These are phyloP conservation scores for Plasmodium fragile DNA, from an alignment of 169 alveolate species.

Conservation along the genomic window DNA sequence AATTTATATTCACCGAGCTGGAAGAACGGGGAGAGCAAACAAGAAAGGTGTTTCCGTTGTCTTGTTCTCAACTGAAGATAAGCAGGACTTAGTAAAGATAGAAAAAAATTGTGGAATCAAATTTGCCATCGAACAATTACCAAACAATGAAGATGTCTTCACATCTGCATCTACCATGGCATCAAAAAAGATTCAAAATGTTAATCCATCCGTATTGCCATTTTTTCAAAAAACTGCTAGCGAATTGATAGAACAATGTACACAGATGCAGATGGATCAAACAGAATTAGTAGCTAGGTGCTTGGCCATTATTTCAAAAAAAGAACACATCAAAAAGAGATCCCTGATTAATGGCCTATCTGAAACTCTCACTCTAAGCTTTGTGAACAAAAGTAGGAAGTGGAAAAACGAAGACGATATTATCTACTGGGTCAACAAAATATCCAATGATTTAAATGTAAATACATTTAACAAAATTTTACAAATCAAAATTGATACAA, in stretches of 20 bases:
- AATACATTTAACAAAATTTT: constrained; percentile 53
- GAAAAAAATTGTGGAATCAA: constrained; percentile 70
- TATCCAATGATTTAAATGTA: constrained; percentile 56
- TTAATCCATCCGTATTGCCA: constrained; percentile 33
- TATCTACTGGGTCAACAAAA: constrained; percentile 61
- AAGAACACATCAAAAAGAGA: constrained; percentile 56
- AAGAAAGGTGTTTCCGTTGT: constrained; percentile 81
- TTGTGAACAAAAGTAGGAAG: constrained; percentile 50
- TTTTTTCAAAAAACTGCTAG: constrained; percentile 58
- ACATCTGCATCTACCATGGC: constrained; percentile 33
- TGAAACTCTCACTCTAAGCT: constrained; percentile 36
- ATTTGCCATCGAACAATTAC: constrained; percentile 37
- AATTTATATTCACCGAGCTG: constrained; percentile 96
- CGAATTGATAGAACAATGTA: constrained; percentile 27
- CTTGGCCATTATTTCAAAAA: constrained; percentile 41
- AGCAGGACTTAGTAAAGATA: constrained; percentile 40
- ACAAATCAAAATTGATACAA: constrained; percentile 51
- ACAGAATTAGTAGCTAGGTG: constrained; percentile 58
- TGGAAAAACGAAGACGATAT: constrained; percentile 53
- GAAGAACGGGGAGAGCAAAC: constrained; percentile 95
- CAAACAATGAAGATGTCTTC: constrained; percentile 60
- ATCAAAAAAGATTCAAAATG: constrained; percentile 50
- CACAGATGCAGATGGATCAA: constrained; percentile 6
- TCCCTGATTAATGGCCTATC: constrained; percentile 55
- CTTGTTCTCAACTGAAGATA: constrained; percentile 72